Conservation (phyloP, 1,139 yeast genomes). For the Suhomyces terraborum region DNA sequence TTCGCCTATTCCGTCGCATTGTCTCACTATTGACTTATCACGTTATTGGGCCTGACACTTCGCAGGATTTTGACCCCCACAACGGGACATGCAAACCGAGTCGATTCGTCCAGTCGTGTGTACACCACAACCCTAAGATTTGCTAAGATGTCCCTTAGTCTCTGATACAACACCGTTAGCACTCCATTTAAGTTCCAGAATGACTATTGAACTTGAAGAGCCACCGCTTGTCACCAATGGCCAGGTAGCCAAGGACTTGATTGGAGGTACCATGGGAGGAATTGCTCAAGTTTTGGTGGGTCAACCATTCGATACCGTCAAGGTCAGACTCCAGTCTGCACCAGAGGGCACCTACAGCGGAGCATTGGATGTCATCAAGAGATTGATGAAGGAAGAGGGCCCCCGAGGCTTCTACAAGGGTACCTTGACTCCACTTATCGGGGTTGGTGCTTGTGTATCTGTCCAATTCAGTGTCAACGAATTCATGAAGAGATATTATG, state of each 20-base stretch:
- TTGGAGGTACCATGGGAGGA: slow-evolving; percentile 94
- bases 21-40: too few relatives aligned
- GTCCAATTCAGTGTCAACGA: slow-evolving; percentile 85
- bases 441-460: slow-evolving; percentile 93
- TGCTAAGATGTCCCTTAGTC: not conserved
- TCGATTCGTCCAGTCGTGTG: not conserved
- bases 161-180: not conserved
- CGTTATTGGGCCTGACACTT: too few relatives aligned
- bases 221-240: slow-evolving; percentile 42
- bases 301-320: slow-evolving; percentile 94
- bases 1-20: too few relatives aligned
- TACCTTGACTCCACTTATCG: slow-evolving; percentile 76
- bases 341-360: slow-evolving; percentile 74
- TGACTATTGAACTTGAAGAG: slow-evolving; percentile 52
- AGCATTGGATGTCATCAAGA: slow-evolving; percentile 73
- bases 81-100: not conserved
- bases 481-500: slow-evolving; percentile 80
- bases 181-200: slow-evolving; percentile 13
- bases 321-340: slow-evolving; percentile 86
- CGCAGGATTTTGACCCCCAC: too few relatives aligned
- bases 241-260: slow-evolving; percentile 75
- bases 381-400: slow-evolving; percentile 75
- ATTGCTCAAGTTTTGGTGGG: slow-evolving; percentile 94
- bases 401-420: slow-evolving; percentile 84
- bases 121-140: not conserved